Base-by-base conservation (phyloP, 2,329 filamentous ascomycete genomes). In the Tolypocladium pustulatum region DNA sequence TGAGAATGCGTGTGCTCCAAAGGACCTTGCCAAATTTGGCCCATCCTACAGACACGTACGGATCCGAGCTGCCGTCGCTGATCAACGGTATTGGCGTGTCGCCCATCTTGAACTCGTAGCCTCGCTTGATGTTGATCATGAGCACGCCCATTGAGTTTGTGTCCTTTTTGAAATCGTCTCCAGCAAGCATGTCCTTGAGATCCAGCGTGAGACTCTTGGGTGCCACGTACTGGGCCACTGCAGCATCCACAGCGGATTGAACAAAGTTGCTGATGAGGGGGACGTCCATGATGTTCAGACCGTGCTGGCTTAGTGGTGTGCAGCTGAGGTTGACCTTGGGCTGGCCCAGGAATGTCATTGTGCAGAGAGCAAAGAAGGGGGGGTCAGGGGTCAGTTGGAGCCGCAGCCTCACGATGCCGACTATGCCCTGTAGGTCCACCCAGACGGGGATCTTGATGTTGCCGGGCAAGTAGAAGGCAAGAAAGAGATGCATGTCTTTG, bases 81-180 rank as follows among this genome's bases (percentile, higher is more conserved):
- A 85, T 69, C 2, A 84, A 76, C 0, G 83, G 84, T 38, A 89
- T 73, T 0, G 81, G 80, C 6, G 81, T 76, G 68, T 91, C 88
- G 3, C 86, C 87, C 68, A 86, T 81, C 66, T 88, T 90, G 74
- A 91, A 90, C 40, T 83, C 86, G 49, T 80, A 82, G 0, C 87
- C 88, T 30, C 80, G 77, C 66, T 85, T 85, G 68, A 91, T 85
- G 51, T 80, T 80, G 12, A 90, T 78, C 62, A 87, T 78, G 1
- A 91, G 68, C 1, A 90, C 79, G 22, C 88, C 88, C 37, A 82
- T 78, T 2, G 83, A 78, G 36, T 73, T 72, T 0, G 87, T 89
- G 61, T 91, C 87, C 67, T 90, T 90, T 71, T 90, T 91, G 75
- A 88, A 90, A 65, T 91, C 88, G 59, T 90, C 87, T 4, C 88